Base-by-base conservation (phyloP, 179 eudicot species). In the Sideroxylon spinosum region DNA sequence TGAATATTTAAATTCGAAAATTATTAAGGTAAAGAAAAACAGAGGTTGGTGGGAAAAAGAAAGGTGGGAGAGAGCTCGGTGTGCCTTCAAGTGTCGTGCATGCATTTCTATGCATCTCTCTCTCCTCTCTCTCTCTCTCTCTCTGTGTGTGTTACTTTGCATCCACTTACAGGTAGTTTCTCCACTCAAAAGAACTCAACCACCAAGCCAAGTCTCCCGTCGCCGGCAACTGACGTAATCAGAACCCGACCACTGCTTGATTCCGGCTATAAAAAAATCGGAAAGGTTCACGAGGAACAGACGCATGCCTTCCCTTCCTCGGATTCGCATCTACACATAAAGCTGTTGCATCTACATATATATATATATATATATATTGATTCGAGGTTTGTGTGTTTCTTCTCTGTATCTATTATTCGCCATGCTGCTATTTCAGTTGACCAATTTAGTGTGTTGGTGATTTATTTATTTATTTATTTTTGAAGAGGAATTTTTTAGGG, bases 61-160 rank as follows among this genome's bases (percentile, higher is more conserved):
- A 65, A 52, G 71, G 48, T 49, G 71, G 73, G 63, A 48, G 63
- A 48, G 48, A 19, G 63, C 48, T 76, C 79, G 72, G 63, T 29
- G 44, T 13, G 79, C 71, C 79, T 52, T 76, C 19, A 76, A 66
- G 79, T 10, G 32, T 66, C 72, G 73, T 76, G 79, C 79, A 76
- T 66, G 79, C 79, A 76, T 76, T 76, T 65, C 71, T 65, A 19
- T 76, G 26, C 52, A 16, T 13, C 72, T 52, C 72, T 74, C 77
- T 59, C 77, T 32, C 65, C 52, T 73, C 76, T 32, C 23, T 71
- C 74, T 69, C 73, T 48, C 57, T 71, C 74, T 48, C 59, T 70
- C 26, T 73, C 50, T 56, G 9, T 25, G 17, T 9, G n/a, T 25
- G 17, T 6, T 8, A 12, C 68, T 49, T 23, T 49, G 71, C 78